Conservation (phyloP, 2,329 filamentous ascomycete species). For the Penicillium sp. region DNA sequence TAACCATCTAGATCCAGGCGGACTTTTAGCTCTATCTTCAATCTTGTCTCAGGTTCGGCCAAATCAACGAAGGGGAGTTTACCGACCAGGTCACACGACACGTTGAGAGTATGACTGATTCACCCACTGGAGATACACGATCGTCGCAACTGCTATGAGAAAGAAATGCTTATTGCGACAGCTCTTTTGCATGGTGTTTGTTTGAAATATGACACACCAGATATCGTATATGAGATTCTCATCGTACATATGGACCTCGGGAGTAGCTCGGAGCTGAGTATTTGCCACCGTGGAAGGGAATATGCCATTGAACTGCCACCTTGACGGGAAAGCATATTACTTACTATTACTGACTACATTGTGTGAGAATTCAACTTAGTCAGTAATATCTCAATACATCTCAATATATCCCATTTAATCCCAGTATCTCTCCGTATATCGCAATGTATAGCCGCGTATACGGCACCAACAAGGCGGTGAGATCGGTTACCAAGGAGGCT, state of each 20-base stretch:
- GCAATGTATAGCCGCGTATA: neutral
- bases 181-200: neutral
- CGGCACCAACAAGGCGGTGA: constrained; percentile 12
- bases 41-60: constrained; percentile 1
- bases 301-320: neutral
- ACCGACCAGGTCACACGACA: constrained; percentile 5
- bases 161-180: constrained; percentile 1
- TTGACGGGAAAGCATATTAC: neutral
- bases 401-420: neutral
- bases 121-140: neutral
- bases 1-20: neutral
- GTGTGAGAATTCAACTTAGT: neutral
- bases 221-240: neutral
- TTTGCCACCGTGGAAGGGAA: neutral
- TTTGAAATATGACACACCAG: neutral
- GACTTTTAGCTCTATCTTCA: neutral
- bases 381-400: neutral
- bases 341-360: too few species aligned
- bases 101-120: constrained; percentile 1
- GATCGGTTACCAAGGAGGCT: constrained; percentile 16
- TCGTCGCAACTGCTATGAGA: neutral
- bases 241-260: neutral
- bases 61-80: neutral
- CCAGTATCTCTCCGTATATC: neutral
- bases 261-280: neutral